Base-by-base conservation (phyloP, 192 early-diverging fungal species). In the Linnemannia hyalina region DNA sequence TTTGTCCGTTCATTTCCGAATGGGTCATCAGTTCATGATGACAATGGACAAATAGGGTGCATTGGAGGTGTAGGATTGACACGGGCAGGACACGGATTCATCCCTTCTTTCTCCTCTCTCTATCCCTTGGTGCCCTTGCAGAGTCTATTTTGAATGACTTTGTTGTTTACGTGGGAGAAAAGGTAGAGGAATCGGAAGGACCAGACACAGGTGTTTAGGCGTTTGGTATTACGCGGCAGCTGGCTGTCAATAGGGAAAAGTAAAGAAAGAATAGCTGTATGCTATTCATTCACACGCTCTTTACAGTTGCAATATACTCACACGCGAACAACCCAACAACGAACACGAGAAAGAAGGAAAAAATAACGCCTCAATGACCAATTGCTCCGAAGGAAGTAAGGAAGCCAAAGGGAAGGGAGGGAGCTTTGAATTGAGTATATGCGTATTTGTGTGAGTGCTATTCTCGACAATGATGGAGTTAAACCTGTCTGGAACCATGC, bases 31-130 rank as follows among this genome's bases (percentile, higher is more conserved):
- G 32, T 65, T 65, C 11, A 32, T 15, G 60, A 65, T 65, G 60
- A 32, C 60, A 65, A 29, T 29, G 22, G 18, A 55, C 10, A 55
- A 57, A 57, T 57, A 57, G n/a, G 55, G 55, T 57, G 47, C 47
- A 18, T 18, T 26, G 11, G 32, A 32, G 23, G 60, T 22, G 20
- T 52, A 52, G 49, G 49, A 49, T 18, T 52, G 60, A 65, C 60
- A 63, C 60, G 60, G 60, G 32, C 60, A 65, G 23, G 26, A 65
- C 60, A 68, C 65, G 29, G 63, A 49, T 77, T 69, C 63, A 49
- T 49, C 26, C 40, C 40, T 32, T 68, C 20, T 10, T 32, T 36
- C 60, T 41, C 20, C 23, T 46, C 74, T 63, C 9, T 35, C 75
- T 29, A 6, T 36, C 1, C 36, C 38, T 71, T 42, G 35, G 18